Evolutionary conservation across 192 early-diverging fungal genomes (phyloP), one percentile per base, ranked within the genome.

Genomic region (Coemansia sp.): DNA sequence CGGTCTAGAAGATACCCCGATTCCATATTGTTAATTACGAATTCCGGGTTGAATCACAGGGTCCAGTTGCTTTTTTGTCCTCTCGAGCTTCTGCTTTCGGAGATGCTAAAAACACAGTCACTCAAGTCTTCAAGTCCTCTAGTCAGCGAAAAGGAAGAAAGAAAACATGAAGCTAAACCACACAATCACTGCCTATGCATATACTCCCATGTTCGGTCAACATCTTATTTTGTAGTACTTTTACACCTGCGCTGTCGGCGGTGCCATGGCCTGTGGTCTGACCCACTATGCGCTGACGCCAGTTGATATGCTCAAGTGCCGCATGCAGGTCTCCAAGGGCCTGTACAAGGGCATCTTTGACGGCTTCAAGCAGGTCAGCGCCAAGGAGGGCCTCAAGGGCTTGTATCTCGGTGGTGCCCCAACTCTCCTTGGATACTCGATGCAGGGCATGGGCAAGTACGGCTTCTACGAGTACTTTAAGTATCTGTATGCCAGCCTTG

Each of bases 401-500:
- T 63, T 95, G 56, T 92, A 85, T 63, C 92, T 91, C 43, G 94
- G 94, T 52, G 84, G 88, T 32, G 86, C 80, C 9, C 93, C 94
- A 26, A 95, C 93, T 15, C 76, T 92, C 39, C 64, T 92, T 44
- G 94, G 94, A 18, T 95, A 95, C 84, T 93, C 90, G 50, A 66
- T 89, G 57, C 93, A 95, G 81, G 93, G 93, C 69, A 82, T 87
- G 69, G 87, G 90, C 85, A 96, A 96, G 84, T 96, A 93, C 80
- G 94, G 94, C 26, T 88, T 93, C 58, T 94, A 95, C 83, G 94
- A 96, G 81, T 73, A 89, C 68, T 96, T 94, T 87, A 96, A 96
- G 83, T 87, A 91, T 79, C 75, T 83, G 64, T 92, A 90, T 67
- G 70, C 84, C 56, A 72, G 78, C 44, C 9, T 86, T 9, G 88